Conservation (phyloP, 306 rosid species). For the Canavalia gladiata region DNA sequence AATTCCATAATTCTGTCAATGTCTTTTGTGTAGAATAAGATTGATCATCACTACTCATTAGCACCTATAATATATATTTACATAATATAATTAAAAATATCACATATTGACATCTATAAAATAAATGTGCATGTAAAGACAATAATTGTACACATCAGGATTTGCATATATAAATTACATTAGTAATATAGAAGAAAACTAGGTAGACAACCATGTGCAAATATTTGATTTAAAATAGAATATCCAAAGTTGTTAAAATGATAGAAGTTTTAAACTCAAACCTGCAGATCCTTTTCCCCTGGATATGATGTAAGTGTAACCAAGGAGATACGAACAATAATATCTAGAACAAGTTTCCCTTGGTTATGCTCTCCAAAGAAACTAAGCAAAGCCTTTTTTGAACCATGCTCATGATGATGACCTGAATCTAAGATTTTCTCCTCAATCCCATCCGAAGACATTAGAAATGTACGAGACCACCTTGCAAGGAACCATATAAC, state of each 20-base stretch:
- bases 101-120: constrained; percentile 1
- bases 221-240: constrained; percentile 16
- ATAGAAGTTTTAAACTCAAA: constrained; percentile 52
- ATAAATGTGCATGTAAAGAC: constrained; percentile 21
- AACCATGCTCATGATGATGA: constrained; percentile 56
- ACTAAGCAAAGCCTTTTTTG: constrained; percentile 63
- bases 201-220: constrained; percentile 41
- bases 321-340: constrained; percentile 80
- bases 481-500: constrained; percentile 96
- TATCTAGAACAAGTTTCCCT: constrained; percentile 87
- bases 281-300: constrained; percentile 95
- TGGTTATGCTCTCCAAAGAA: constrained; percentile 88
- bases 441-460: constrained; percentile 73
- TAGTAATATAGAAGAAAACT: constrained; percentile 40
- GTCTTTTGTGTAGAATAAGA: not conserved
- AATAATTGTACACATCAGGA: not conserved
- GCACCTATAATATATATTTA: constrained; percentile 11
- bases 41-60: constrained; percentile 14
- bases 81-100: not conserved
- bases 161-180: constrained; percentile 10
- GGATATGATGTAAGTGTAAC: constrained; percentile 79
- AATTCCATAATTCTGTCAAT: not conserved
- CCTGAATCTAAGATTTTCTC: constrained; percentile 58
- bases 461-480: constrained; percentile 90
- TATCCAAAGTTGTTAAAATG: constrained; percentile 36